Evolutionary conservation across 805 yeast genomes (phyloP), one percentile per base, ranked within the genome.

Genomic region (Yarrowia hollandica): DNA sequence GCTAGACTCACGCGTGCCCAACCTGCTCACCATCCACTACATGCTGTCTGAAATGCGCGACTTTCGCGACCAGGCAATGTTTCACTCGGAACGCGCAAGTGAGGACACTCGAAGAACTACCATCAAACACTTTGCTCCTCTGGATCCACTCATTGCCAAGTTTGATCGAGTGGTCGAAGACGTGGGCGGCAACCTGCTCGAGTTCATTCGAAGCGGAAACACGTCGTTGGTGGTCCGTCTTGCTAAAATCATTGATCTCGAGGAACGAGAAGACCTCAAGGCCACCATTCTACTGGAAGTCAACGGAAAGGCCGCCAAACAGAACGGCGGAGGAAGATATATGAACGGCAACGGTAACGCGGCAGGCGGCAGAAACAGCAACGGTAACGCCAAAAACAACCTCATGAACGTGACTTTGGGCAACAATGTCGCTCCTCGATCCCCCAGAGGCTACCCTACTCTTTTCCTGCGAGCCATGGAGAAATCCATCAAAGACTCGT

Each of bases 181-280:
- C 54, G 77, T 88, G n/a, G 82, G 87, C 12, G 82, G 80, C 46
- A 83, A 82, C 55, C 66, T 90, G 33, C 82, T 90, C 9, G 97
- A 90, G 69, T 79, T 86, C 16, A 77, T 87, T 5, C 84, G 87
- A 59, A 83, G 80, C 16, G 86, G 82, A 0, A 89, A 91, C 68
- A 71, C 73, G 28, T 82, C 85, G 28, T 74, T 90, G 63, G 83
- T 88, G 1, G 83, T 84, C 33, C 82, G 91, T 57, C 69, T 87
- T 46, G 83, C 90, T 38, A 87, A 89, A 64, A 81, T 94, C 15
- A 77, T 94, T 39, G 95, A 90, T 63, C 78, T 75, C 63, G 99
- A 94, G 71, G 88, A 86, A 64, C 76, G 79, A 25, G 90, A 88
- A 67, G 99, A 94, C 67, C 70, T 83, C 62, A 83, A 84, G 55